Percentiles rank a stretch among this genome's conserved stretches.
These are phyloP conservation scores for Letharia columbiana DNA, from an alignment of 495 filamentous ascomycete species.

Conservation along the genomic window DNA sequence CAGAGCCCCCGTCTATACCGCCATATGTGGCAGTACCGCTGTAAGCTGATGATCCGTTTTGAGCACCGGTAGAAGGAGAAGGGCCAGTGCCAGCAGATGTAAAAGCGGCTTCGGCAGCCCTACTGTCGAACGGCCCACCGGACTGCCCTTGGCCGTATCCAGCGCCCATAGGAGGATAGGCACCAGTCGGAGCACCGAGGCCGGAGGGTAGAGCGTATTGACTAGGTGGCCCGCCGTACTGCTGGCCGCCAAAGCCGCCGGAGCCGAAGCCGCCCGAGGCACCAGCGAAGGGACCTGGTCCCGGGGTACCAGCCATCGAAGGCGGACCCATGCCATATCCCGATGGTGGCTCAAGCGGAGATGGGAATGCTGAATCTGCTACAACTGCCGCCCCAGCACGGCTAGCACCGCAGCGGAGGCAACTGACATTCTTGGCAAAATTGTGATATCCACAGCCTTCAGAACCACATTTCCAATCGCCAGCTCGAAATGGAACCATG, in stretches of 20 bases:
- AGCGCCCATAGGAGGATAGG: constrained; percentile 74
- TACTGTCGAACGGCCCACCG: constrained; percentile 84
- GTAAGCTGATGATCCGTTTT: constrained; percentile 44
- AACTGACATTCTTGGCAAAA: constrained; percentile 98
- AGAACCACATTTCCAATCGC: constrained; percentile 97
- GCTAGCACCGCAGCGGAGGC: constrained; percentile 89
- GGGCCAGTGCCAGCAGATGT: constrained; percentile 72
- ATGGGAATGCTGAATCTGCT: constrained; percentile 85
- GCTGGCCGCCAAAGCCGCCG: constrained; percentile 65
- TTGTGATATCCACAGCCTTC: constrained; percentile 99
- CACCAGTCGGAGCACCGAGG: constrained; percentile 62
- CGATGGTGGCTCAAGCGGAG: constrained; percentile 77
- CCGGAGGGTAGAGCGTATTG: constrained; percentile 89
- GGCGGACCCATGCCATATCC: constrained; percentile 67
- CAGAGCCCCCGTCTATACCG: constrained; percentile 53
- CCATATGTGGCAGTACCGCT: constrained; percentile 41
- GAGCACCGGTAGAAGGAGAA: constrained; percentile 41
- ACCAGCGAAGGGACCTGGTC: constrained; percentile 70
- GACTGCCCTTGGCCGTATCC: constrained; percentile 66
- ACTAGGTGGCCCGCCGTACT: constrained; percentile 80
- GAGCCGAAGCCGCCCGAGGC: constrained; percentile 62
- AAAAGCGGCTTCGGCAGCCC: constrained; percentile 85
- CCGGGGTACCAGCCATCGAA: constrained; percentile 78
- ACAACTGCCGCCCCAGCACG: constrained; percentile 88
- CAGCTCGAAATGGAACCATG: constrained; percentile 92